Evolutionary conservation across 257 asterid species (phyloP).

Genomic region (Marsdenia floribunda): DNA sequence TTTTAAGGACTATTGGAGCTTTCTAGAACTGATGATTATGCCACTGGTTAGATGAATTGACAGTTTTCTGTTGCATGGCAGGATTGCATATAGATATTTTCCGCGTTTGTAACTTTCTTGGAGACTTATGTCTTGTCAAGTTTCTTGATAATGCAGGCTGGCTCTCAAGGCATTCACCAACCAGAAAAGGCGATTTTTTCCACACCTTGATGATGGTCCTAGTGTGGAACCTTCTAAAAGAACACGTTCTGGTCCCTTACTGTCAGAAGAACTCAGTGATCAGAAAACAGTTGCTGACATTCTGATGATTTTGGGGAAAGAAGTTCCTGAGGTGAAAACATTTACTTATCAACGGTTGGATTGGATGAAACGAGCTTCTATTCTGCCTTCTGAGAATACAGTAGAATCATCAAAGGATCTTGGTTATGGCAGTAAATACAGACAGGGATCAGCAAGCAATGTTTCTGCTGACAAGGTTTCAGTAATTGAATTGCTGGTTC

Average conservation of each 20-base stretch:
- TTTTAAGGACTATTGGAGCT: neutral
- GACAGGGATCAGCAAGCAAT: slow-evolving; percentile 48
- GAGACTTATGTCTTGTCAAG: neutral
- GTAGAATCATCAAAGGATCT: slow-evolving; percentile 52
- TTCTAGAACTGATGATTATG: neutral
- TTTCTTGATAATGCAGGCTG: slow-evolving; percentile 45
- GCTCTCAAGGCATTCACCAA: slow-evolving; percentile 92
- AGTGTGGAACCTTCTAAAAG: slow-evolving; percentile 51
- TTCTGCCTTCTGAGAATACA: slow-evolving; percentile 52
- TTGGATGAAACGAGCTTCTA: slow-evolving; percentile 81
- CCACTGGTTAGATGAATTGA: neutral
- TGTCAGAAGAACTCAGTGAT: slow-evolving; percentile 45
- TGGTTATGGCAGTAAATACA: slow-evolving; percentile 49
- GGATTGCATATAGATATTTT: neutral
- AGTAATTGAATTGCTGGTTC: slow-evolving; percentile 66
- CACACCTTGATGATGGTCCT: slow-evolving; percentile 66
- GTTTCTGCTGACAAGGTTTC: slow-evolving; percentile 61
- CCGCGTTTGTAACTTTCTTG: neutral
- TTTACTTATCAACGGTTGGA: slow-evolving; percentile 72
- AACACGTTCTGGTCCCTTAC: slow-evolving; percentile 47
- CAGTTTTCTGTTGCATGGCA: neutral
- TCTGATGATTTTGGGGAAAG: slow-evolving; percentile 58
- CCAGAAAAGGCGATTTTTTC: slow-evolving; percentile 82
- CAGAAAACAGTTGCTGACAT: slow-evolving; percentile 58
- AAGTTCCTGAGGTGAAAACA: slow-evolving; percentile 57